Percentiles rank a stretch among this genome's conserved stretches.
phyloP scores from a whole-genome alignment of 495 filamentous ascomycete species.

The Daldinia decipiens region DNA sequence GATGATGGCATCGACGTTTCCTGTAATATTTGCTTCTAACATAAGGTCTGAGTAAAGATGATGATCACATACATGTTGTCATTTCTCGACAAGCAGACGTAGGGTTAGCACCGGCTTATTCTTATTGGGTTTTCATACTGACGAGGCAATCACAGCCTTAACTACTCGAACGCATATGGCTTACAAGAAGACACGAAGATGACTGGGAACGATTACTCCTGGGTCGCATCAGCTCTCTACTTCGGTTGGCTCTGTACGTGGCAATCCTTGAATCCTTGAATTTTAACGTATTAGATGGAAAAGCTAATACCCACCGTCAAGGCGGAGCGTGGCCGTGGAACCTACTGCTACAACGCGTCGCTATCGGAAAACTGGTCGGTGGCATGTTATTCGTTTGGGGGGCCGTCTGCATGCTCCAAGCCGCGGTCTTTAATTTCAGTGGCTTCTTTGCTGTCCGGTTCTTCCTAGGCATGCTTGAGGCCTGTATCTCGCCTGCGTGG shows the following conservation, averaged over 20 bases:
- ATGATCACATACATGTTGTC: constrained; percentile 49
- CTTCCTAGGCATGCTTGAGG: constrained; percentile 53
- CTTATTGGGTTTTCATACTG: background rate
- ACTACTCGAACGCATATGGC: constrained; percentile 48
- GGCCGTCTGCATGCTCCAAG: constrained; percentile 47
- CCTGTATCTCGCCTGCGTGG: constrained; percentile 46
- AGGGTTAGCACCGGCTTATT: constrained; percentile 32
- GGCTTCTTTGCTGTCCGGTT: constrained; percentile 49
- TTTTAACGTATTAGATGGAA: background rate
- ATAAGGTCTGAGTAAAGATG: constrained; percentile 32
- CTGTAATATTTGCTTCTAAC: constrained; percentile 24
- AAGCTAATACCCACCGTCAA: constrained; percentile 15
- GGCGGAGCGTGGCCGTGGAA: constrained; percentile 50
- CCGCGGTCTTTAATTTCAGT: constrained; percentile 45
- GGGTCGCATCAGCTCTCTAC: constrained; percentile 49
- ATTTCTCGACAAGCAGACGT: constrained; percentile 50
- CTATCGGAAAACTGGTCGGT: constrained; percentile 48
- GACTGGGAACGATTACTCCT: constrained; percentile 49
- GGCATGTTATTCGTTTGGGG: constrained; percentile 51
- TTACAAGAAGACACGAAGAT: constrained; percentile 48
- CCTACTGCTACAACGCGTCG: constrained; percentile 46
- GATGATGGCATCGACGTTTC: background rate
- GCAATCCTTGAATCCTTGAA: background rate
- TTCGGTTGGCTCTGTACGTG: constrained; percentile 49
- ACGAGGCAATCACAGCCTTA: constrained; percentile 23